Conservation (phyloP, 345 rosid species). For the Gossypioides kirkii region DNA sequence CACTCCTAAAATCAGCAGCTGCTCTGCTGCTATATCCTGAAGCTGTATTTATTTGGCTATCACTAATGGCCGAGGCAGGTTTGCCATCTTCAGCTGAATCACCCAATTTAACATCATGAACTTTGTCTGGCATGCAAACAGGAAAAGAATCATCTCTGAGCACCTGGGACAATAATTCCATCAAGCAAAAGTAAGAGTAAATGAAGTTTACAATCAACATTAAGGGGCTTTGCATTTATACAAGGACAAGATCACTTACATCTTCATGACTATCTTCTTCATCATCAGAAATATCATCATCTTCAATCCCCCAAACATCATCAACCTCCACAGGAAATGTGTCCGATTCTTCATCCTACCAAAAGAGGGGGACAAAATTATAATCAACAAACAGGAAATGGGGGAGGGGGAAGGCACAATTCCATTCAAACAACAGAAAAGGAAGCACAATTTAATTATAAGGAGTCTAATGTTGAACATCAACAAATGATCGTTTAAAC, state of each 20-base stretch:
- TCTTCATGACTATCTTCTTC: slow-evolving; percentile 92
- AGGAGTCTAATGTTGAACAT: neutral
- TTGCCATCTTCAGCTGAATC: slow-evolving; percentile 67
- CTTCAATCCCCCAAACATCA: slow-evolving; percentile 92
- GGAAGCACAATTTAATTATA: neutral
- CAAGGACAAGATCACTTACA: slow-evolving; percentile 42
- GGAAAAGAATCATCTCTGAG: slow-evolving; percentile 84
- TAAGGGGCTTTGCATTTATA: neutral
- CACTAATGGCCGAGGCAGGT: slow-evolving; percentile 39
- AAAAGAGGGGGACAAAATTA: neutral
- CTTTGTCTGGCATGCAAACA: slow-evolving; percentile 86
- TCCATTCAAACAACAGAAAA: neutral
- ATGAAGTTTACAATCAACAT: neutral
- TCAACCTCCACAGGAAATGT: slow-evolving; percentile 87
- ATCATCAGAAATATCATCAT: slow-evolving; percentile 92
- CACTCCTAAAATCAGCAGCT: slow-evolving; percentile 65
- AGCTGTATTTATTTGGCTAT: slow-evolving; percentile 53
- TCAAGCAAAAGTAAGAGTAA: neutral
- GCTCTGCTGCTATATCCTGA: slow-evolving; percentile 83
- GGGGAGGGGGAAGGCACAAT: neutral
- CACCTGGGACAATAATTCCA: slow-evolving; percentile 39
- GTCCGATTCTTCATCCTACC: slow-evolving; percentile 88
- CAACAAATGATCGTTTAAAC: slow-evolving; percentile 18
- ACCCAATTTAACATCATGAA: slow-evolving; percentile 90
- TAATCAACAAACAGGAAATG: neutral